These are phyloP conservation scores for Ceratocystiopsis brevicomis DNA, from an alignment of 2,329 filamentous ascomycete genomes.

Conservation along the genomic window DNA sequence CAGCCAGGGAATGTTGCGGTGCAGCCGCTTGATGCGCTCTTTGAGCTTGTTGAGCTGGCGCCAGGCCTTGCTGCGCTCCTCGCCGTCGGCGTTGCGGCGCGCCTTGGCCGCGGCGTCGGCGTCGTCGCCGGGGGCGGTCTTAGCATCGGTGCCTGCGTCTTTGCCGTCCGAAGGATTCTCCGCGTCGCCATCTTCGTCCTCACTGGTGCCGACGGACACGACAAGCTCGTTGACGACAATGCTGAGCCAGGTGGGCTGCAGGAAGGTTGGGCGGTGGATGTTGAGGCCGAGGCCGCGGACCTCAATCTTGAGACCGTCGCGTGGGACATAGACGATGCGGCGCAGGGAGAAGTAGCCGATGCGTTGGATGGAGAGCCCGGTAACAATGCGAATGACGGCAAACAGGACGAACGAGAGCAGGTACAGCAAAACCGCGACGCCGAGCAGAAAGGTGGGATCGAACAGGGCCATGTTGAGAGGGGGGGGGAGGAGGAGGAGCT, in stretches of 20 bases:
- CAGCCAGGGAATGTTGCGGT: slow-evolving; percentile 75
- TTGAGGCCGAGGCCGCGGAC: slow-evolving; percentile 75
- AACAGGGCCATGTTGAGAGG: slow-evolving; percentile 40
- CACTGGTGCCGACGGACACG: slow-evolving; percentile 60
- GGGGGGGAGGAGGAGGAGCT: neutral
- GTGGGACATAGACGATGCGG: slow-evolving; percentile 74
- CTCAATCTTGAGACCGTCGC: slow-evolving; percentile 76
- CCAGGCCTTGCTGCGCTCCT: slow-evolving; percentile 55
- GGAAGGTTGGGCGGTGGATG: slow-evolving; percentile 85
- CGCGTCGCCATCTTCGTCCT: slow-evolving; percentile 40
- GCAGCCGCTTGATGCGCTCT: slow-evolving; percentile 69
- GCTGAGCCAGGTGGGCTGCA: slow-evolving; percentile 91
- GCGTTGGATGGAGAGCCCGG: slow-evolving; percentile 87
- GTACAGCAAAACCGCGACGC: slow-evolving; percentile 70
- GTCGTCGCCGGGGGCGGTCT: neutral
- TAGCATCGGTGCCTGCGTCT: neutral
- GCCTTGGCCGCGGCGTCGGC: slow-evolving; percentile 10
- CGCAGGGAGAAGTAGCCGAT: slow-evolving; percentile 84
- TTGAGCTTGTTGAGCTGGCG: slow-evolving; percentile 59
- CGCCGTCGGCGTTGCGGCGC: slow-evolving; percentile 12
- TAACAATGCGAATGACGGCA: slow-evolving; percentile 77
- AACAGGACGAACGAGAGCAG: slow-evolving; percentile 85
- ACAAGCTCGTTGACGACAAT: slow-evolving; percentile 72
- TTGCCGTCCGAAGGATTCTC: slow-evolving; percentile 22
- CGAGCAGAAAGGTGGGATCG: slow-evolving; percentile 67